Evolutionary conservation across 179 eudicot genomes (phyloP).

Genomic region (Spinacia oleracea): DNA sequence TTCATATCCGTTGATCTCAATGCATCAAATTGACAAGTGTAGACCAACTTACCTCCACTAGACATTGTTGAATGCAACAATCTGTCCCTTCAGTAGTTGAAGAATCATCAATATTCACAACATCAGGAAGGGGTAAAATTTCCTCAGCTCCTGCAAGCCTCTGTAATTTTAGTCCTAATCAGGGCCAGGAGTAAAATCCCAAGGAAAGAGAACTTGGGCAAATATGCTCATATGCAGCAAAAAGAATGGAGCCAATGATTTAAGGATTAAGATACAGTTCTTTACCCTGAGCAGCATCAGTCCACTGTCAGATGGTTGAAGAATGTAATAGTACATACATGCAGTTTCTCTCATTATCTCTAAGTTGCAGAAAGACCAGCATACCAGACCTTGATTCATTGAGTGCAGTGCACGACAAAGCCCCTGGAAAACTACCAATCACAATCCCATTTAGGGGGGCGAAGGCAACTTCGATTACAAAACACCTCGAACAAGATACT

Average conservation of each 20-base stretch:
- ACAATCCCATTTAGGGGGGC: constrained; percentile 28
- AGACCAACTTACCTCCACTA: constrained; percentile 48
- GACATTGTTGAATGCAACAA: constrained; percentile 47
- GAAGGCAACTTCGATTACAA: constrained; percentile 14
- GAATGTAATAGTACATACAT: constrained; percentile 65
- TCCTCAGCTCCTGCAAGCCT: constrained; percentile 81
- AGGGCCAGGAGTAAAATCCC: neutral
- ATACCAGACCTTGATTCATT: constrained; percentile 74
- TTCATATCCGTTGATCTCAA: no score
- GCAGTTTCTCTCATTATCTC: constrained; percentile 60
- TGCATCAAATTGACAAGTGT: constrained; percentile 24
- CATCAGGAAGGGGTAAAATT: constrained; percentile 56
- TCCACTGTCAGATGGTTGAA: constrained; percentile 74
- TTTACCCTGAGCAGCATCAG: constrained; percentile 79
- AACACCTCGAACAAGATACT: neutral
- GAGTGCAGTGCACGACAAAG: constrained; percentile 62
- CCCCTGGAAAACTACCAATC: constrained; percentile 63
- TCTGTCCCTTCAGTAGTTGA: constrained; percentile 44
- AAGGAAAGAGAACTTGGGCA: neutral
- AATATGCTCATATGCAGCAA: neutral
- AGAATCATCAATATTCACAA: constrained; percentile 39
- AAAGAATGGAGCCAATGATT: neutral
- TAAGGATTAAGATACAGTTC: constrained; percentile 9
- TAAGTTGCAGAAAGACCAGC: constrained; percentile 68
- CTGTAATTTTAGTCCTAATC: constrained; percentile 43